Percentiles rank a stretch among this genome's conserved stretches.
Evolutionary conservation across 140 eudicot species (phyloP).

Genomic region (Stevia rebaudiana): DNA sequence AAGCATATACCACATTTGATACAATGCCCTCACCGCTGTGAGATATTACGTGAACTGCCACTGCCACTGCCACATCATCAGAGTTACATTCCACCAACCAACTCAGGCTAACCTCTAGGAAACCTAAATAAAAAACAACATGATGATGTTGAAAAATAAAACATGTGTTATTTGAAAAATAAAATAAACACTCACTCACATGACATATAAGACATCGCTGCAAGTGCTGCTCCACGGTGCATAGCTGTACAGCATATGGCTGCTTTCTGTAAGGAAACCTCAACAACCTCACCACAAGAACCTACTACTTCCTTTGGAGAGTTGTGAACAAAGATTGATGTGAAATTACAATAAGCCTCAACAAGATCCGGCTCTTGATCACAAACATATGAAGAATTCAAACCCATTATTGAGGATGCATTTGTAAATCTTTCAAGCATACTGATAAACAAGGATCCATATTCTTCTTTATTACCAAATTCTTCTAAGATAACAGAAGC

Average conservation of each 20-base stretch:
- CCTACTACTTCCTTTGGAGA: slow-evolving; percentile 74
- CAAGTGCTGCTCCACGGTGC: slow-evolving; percentile 99
- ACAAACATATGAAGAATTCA: slow-evolving; percentile 88
- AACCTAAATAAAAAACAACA: slow-evolving; percentile 49
- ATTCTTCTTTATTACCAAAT: slow-evolving; percentile 77
- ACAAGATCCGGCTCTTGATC: slow-evolving; percentile 97
- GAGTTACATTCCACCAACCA: slow-evolving; percentile 59
- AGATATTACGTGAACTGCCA: slow-evolving; percentile 76
- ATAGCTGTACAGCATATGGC: slow-evolving; percentile 92
- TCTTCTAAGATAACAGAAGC: slow-evolving; percentile 79
- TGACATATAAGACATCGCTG: slow-evolving; percentile 90
- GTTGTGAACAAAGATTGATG: slow-evolving; percentile 58
- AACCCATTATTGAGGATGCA: slow-evolving; percentile 76
- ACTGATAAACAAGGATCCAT: slow-evolving; percentile 66
- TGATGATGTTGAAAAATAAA: too few relatives aligned
- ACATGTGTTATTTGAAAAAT: too few relatives aligned
- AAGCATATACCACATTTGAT: slow-evolving; percentile 83
- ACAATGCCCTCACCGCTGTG: slow-evolving; percentile 83
- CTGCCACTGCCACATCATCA: slow-evolving; percentile 57
- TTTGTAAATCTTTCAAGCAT: slow-evolving; percentile 77
- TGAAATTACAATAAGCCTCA: slow-evolving; percentile 82
- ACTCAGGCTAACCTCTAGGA: slow-evolving; percentile 62
- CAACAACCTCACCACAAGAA: slow-evolving; percentile 71
- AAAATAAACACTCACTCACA: too few relatives aligned
- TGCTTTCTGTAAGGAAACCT: slow-evolving; percentile 87